A percentile compares a stretch with the other conserved stretches of the same genome.
phyloP scores from a whole-genome alignment of 176 grass and related monocot species.

The Coix lacrymajobi region DNA sequence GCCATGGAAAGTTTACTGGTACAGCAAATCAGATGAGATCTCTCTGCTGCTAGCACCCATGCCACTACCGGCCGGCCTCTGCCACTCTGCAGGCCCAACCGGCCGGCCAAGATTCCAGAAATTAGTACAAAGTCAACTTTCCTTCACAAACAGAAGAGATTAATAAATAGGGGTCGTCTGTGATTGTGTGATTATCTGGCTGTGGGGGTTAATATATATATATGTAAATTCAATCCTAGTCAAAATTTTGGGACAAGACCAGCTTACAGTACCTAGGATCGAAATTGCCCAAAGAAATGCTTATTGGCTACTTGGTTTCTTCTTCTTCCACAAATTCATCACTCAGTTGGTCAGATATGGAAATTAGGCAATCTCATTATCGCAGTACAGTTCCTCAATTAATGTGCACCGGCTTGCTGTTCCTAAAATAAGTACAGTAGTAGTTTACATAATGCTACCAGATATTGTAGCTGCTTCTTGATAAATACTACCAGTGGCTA shows the following conservation, averaged over 20 bases:
- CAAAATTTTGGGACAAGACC: neutral
- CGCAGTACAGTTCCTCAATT: neutral
- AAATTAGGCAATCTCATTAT: slow-evolving; percentile 8
- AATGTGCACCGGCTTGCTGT: slow-evolving; percentile 6
- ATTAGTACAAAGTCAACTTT: slow-evolving; percentile 13
- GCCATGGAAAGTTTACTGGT: slow-evolving; percentile 25
- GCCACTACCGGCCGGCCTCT: slow-evolving; percentile 18
- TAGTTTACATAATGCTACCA: neutral
- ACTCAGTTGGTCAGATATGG: neutral
- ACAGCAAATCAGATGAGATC: slow-evolving; percentile 46
- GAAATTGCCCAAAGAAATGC: neutral
- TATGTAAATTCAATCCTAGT: neutral
- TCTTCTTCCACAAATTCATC: neutral
- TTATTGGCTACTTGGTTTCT: neutral
- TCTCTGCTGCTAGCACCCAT: slow-evolving; percentile 18
- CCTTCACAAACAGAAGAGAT: neutral
- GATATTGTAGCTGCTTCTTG: neutral
- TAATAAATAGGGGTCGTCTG: neutral
- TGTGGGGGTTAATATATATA: neutral
- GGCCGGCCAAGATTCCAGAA: slow-evolving; percentile 32
- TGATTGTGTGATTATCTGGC: neutral
- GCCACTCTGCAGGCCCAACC: neutral
- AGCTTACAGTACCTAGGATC: neutral
- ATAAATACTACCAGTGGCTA: neutral
- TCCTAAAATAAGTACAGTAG: neutral